Percentiles rank a stretch among this genome's conserved stretches.
phyloP scores from a whole-genome alignment of 2,329 filamentous ascomycete species.

The Rhynchosporium graminicola region DNA sequence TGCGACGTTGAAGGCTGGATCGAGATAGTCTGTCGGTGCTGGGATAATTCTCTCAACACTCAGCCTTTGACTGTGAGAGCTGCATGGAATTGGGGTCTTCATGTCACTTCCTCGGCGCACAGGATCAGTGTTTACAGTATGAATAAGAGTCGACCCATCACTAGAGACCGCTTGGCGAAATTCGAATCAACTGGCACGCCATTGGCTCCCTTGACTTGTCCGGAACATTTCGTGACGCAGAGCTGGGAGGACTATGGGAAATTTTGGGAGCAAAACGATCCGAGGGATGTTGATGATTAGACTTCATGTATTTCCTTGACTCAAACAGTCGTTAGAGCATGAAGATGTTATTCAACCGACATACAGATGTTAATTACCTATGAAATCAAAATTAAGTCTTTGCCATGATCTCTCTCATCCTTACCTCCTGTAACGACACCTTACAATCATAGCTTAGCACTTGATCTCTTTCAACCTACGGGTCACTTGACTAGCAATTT shows the following conservation, averaged over 20 bases:
- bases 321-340: neutral
- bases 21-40: conserved; percentile 59
- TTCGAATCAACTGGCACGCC: conserved; percentile 51
- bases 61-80: conserved; percentile 57
- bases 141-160: conserved; percentile 52
- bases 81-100: conserved; percentile 65
- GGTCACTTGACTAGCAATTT: too few species aligned
- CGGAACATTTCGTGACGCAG: conserved; percentile 17
- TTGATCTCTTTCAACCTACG: too few species aligned
- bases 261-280: conserved; percentile 21
- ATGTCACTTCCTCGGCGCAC: conserved; percentile 64
- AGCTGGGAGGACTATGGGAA: conserved; percentile 17
- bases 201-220: conserved; percentile 53
- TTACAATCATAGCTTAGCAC: too few species aligned
- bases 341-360: neutral
- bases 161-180: conserved; percentile 51
- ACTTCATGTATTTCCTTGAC: neutral
- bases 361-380: neutral
- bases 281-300: conserved; percentile 21
- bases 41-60: conserved; percentile 63
- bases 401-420: too few species aligned
- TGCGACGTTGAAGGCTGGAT: conserved; percentile 63
- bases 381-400: neutral
- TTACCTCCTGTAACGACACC: too few species aligned
- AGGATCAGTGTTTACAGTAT: conserved; percentile 63